Conservation (phyloP, 1,284 basidiomycete species). For the Microbotryum scabiosae region DNA sequence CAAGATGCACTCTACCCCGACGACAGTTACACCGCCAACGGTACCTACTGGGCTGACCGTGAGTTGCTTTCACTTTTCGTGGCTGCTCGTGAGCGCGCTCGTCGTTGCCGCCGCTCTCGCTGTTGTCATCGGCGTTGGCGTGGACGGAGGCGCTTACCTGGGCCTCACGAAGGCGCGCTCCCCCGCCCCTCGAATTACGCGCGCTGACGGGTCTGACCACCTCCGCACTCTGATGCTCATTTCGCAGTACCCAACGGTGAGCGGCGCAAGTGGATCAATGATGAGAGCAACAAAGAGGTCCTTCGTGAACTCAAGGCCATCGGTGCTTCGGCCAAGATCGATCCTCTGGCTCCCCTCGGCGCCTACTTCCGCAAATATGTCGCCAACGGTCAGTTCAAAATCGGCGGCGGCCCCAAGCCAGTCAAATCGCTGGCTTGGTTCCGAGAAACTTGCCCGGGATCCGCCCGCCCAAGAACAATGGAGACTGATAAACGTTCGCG, state of each 20-base stretch:
- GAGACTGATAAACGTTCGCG: too few species aligned
- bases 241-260: conserved; percentile 28
- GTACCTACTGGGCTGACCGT: conserved; percentile 40
- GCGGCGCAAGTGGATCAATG: conserved; percentile 42
- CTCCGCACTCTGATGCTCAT: conserved; percentile 30
- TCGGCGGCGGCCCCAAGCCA: conserved; percentile 3
- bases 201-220: too few species aligned
- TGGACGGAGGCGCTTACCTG: too few species aligned
- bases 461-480: too few species aligned
- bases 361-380: conserved; percentile 48
- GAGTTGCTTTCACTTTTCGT: too few species aligned
- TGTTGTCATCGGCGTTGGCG: too few species aligned
- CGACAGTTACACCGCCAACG: conserved; percentile 28
- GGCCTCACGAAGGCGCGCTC: too few species aligned
- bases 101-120: too few species aligned
- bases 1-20: conserved; percentile 29
- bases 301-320: conserved; percentile 43
- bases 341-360: conserved; percentile 43
- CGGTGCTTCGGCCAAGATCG: conserved; percentile 47
- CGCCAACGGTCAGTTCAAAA: conserved; percentile 43
- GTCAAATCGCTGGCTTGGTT: conserved; percentile 5
- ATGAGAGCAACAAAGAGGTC: conserved; percentile 43
- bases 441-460: too few species aligned
- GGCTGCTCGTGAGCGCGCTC: too few species aligned
- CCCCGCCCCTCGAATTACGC: too few species aligned